phyloP scores from a whole-genome alignment of 345 rosid species.

The Salix caprea region DNA sequence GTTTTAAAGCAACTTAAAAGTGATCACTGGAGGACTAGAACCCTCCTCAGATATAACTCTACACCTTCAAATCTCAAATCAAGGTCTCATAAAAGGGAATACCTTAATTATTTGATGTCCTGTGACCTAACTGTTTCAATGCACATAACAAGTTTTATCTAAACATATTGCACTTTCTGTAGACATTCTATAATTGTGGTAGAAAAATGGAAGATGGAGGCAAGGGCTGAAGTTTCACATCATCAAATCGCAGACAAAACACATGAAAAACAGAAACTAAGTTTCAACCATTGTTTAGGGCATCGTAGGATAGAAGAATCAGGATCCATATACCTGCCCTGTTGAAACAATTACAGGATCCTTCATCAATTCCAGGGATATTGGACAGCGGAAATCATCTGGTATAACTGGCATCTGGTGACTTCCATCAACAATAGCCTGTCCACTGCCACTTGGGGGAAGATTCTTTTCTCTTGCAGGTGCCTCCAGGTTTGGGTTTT shows the following conservation, averaged over 20 bases:
- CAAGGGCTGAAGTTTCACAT: background rate
- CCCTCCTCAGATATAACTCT: background rate
- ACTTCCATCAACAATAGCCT: slow-evolving; percentile 50
- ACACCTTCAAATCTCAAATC: background rate
- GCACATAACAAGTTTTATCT: background rate
- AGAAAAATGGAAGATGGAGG: background rate
- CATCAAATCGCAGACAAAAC: background rate
- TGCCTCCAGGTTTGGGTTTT: slow-evolving; percentile 53
- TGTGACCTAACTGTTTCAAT: background rate
- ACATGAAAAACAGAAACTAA: background rate
- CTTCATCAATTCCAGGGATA: slow-evolving; percentile 88
- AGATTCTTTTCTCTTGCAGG: slow-evolving; percentile 34
- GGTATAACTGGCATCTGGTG: slow-evolving; percentile 71
- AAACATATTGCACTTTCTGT: background rate
- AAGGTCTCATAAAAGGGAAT: background rate
- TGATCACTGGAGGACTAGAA: background rate
- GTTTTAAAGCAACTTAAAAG: background rate
- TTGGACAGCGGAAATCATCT: slow-evolving; percentile 96
- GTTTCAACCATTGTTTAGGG: background rate
- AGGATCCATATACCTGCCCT: slow-evolving; percentile 65
- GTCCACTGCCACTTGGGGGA: slow-evolving; percentile 49
- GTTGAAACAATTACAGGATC: slow-evolving; percentile 98
- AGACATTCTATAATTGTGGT: background rate
- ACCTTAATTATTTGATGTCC: background rate
- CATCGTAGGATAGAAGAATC: slow-evolving; percentile 9